phyloP scores from a whole-genome alignment of 352 stramenopile genomes.

The Globisporangium rhizosaccharum region DNA sequence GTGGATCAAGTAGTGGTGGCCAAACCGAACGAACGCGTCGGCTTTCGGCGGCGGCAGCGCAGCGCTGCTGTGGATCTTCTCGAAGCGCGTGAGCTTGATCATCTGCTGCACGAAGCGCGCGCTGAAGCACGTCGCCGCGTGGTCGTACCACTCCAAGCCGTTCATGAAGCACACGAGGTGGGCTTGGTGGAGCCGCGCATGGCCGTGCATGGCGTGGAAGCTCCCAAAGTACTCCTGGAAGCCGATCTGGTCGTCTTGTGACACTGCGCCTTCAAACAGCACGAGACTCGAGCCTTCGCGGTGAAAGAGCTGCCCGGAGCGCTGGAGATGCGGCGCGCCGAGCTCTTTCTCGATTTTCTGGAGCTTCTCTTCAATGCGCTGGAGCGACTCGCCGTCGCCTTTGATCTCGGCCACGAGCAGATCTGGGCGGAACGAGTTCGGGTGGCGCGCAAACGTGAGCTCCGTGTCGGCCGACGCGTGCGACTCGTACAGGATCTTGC shows the following conservation, averaged over 20 bases:
- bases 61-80: conserved; percentile 41
- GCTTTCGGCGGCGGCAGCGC: conserved; percentile 20
- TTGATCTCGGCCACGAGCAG: conserved; percentile 67
- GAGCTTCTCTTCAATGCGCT: conserved; percentile 59
- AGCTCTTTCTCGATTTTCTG: conserved; percentile 63
- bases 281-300: conserved; percentile 57
- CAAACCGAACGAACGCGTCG: conserved; percentile 71
- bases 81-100: conserved; percentile 66
- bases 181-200: conserved; percentile 51
- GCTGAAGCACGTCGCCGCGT: conserved; percentile 52
- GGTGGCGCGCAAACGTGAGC: conserved; percentile 36
- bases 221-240: conserved; percentile 67
- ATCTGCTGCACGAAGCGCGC: conserved; percentile 77
- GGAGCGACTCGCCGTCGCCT: conserved; percentile 53
- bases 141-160: conserved; percentile 57
- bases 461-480: conserved; percentile 28
- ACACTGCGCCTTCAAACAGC: conserved; percentile 68
- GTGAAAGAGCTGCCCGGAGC: conserved; percentile 45
- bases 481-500: conserved; percentile 57
- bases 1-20: conserved; percentile 78
- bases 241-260: conserved; percentile 52
- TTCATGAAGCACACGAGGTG: conserved; percentile 77
- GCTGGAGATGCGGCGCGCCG: conserved; percentile 34
- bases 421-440: conserved; percentile 61
- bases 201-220: conserved; percentile 49